These are phyloP conservation scores for Stephanodiscus triporus DNA, from an alignment of 108 stramenopile species.

Conservation along the genomic window DNA sequence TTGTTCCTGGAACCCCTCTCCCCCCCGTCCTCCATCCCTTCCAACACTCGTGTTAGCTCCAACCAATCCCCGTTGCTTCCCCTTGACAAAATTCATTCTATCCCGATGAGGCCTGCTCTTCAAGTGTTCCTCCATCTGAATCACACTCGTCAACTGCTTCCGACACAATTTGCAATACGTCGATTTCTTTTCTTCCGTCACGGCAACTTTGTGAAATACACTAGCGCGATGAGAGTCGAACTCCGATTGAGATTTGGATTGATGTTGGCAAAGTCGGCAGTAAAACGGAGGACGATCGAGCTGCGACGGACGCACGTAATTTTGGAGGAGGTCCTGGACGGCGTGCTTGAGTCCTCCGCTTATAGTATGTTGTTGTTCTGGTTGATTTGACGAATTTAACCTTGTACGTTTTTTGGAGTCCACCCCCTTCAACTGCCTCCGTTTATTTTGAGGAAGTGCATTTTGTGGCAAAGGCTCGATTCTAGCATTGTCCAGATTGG, in stretches of 20 bases:
- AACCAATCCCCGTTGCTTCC: constrained; percentile 37
- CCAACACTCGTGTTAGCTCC: background rate
- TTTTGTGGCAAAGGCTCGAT: constrained; percentile 63
- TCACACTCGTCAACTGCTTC: constrained; percentile 89
- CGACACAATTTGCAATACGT: constrained; percentile 84
- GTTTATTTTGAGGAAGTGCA: constrained; percentile 51
- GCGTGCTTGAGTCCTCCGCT: constrained; percentile 67
- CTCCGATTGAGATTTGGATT: constrained; percentile 62
- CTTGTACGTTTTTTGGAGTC: constrained; percentile 36
- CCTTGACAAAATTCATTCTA: constrained; percentile 53
- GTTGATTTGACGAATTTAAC: constrained; percentile 21
- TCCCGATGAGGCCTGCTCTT: constrained; percentile 77
- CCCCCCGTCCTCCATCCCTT: constrained; percentile 12
- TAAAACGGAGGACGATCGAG: constrained; percentile 85
- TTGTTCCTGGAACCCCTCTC: constrained; percentile 1
- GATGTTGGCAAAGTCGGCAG: constrained; percentile 86
- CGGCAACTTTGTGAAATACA: constrained; percentile 79
- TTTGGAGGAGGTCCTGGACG: constrained; percentile 78
- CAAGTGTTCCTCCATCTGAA: constrained; percentile 89
- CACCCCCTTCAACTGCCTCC: constrained; percentile 21
- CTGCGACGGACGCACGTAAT: constrained; percentile 73
- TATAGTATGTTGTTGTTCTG: constrained; percentile 26
- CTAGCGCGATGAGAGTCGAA: constrained; percentile 68
- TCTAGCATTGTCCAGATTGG: constrained; percentile 60
- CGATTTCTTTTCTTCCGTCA: constrained; percentile 71